A percentile compares a stretch with the other conserved stretches of the same genome.
Evolutionary conservation across 176 grass and related monocot genomes (phyloP).

Genomic region (Rhynchospora tenuis): DNA sequence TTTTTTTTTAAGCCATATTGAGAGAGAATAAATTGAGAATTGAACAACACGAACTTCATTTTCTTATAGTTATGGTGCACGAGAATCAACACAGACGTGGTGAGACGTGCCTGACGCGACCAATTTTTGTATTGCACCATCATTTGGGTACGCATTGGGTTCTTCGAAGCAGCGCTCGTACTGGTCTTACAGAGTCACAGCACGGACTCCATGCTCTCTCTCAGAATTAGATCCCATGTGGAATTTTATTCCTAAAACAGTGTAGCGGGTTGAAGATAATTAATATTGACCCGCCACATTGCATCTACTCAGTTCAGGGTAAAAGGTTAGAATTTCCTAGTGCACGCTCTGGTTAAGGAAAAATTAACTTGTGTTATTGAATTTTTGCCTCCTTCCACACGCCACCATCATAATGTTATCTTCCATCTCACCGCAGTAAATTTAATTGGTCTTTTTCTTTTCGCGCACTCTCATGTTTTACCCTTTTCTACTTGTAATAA

Average conservation of each 20-base stretch:
- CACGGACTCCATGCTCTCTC: constrained; percentile 6
- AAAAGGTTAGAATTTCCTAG: neutral
- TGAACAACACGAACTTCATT: neutral
- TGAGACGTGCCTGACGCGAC: constrained; percentile 16
- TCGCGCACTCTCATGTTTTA: neutral
- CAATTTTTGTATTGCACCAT: constrained; percentile 17
- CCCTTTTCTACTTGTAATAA: neutral
- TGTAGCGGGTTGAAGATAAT: neutral
- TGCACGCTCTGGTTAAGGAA: constrained; percentile 1
- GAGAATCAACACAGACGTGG: constrained; percentile 1
- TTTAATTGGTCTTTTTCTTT: neutral
- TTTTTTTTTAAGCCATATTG: neutral
- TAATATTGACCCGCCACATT: neutral
- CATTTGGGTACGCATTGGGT: constrained; percentile 10
- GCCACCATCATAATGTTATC: constrained; percentile 17
- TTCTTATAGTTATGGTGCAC: neutral
- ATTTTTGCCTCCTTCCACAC: constrained; percentile 16
- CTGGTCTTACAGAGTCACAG: neutral
- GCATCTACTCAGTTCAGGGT: fast-evolving
- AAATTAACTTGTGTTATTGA: constrained; percentile 6
- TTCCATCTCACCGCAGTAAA: constrained; percentile 12
- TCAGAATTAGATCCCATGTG: neutral
- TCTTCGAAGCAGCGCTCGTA: neutral
- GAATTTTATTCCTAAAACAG: neutral
- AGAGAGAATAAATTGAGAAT: neutral